Conservation (phyloP, 768 basidiomycete genomes). For the Boletus tomentosulus region DNA sequence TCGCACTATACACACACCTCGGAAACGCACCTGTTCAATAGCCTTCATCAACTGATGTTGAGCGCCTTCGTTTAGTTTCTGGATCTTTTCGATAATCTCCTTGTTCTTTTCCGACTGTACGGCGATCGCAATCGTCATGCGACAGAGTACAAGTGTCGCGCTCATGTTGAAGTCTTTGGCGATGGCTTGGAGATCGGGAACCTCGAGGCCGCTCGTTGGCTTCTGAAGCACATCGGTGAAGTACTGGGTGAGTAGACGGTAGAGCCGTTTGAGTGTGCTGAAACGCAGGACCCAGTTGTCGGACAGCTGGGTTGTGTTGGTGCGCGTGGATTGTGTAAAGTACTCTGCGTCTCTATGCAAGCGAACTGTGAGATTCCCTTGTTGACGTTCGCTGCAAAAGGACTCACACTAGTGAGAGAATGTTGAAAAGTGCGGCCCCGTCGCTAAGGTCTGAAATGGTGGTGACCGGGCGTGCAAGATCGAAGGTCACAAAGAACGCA, state of each 20-base stretch:
- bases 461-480: constrained; percentile 59
- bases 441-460: constrained; percentile 72
- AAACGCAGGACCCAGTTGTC: constrained; percentile 92
- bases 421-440: constrained; percentile 70
- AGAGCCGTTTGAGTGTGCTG: constrained; percentile 76
- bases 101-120: constrained; percentile 89
- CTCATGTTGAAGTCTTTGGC: constrained; percentile 68
- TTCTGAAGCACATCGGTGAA: constrained; percentile 81
- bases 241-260: constrained; percentile 86
- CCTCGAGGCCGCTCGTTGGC: constrained; percentile 70
- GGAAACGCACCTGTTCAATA: constrained; percentile 74
- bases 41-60: constrained; percentile 91
- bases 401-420: constrained; percentile 72
- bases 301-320: constrained; percentile 55
- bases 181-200: constrained; percentile 83
- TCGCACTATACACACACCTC: neutral
- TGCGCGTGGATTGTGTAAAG: constrained; percentile 61
- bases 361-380: constrained; percentile 7
- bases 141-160: constrained; percentile 72
- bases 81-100: constrained; percentile 86
- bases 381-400: neutral
- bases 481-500: constrained; percentile 74
- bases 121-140: constrained; percentile 78
- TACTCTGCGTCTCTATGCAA: constrained; percentile 66
- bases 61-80: constrained; percentile 72